phyloP scores from a whole-genome alignment of 495 filamentous ascomycete genomes.

The Terfezia claveryi region DNA sequence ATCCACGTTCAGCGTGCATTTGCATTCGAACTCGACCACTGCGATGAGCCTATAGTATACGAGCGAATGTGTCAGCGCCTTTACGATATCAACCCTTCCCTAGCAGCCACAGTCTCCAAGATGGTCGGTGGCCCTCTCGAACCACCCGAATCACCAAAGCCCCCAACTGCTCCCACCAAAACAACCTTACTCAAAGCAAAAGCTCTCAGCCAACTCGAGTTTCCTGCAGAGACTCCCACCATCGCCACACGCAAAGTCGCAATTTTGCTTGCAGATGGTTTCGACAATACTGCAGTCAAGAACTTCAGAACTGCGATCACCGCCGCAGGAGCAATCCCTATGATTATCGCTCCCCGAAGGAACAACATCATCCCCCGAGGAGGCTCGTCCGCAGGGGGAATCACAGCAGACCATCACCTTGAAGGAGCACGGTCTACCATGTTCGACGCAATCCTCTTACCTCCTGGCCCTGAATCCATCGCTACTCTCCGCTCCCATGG shows the following conservation, averaged over 20 bases:
- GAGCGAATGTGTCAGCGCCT: conserved; percentile 47
- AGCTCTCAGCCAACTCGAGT: conserved; percentile 47
- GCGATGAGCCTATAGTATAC: conserved; percentile 67
- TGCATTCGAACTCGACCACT: conserved; percentile 71
- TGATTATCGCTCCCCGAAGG: conserved; percentile 45
- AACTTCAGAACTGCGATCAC: conserved; percentile 40
- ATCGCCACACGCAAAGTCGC: conserved; percentile 53
- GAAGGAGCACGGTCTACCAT: conserved; percentile 65
- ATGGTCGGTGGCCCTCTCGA: conserved; percentile 38
- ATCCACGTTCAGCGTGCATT: conserved; percentile 47
- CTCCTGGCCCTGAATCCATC: conserved; percentile 42
- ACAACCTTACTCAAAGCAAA: conserved; percentile 42
- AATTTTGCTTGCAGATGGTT: conserved; percentile 65
- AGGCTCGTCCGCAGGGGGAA: conserved; percentile 25
- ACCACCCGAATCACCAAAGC: background rate
- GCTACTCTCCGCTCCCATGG: conserved; percentile 44
- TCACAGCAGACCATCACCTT: conserved; percentile 58
- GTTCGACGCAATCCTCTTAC: conserved; percentile 67
- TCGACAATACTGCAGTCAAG: conserved; percentile 41
- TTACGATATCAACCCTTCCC: conserved; percentile 42
- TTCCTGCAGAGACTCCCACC: conserved; percentile 35
- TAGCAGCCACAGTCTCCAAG: conserved; percentile 47
- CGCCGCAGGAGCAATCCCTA: conserved; percentile 40
- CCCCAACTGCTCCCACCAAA: conserved; percentile 23
- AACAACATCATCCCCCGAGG: conserved; percentile 34